A percentile compares a stretch with the other conserved stretches of the same genome.
phyloP scores from a whole-genome alignment of 129 eudicot genomes.

The Chrysanthemum lavandulifolium region DNA sequence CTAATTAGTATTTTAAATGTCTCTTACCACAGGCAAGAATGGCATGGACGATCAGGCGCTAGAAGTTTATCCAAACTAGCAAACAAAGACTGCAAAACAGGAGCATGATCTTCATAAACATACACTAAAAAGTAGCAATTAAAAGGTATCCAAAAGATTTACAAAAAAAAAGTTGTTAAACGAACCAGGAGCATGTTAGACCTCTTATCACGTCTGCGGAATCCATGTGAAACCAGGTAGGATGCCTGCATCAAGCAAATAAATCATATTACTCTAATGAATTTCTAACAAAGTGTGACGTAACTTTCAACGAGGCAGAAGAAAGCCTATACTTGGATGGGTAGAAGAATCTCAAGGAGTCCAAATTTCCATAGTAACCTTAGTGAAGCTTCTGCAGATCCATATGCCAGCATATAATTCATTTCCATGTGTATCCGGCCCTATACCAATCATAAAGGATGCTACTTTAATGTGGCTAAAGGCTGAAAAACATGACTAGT shows the following conservation, averaged over 20 bases:
- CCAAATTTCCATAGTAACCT: constrained; percentile 71
- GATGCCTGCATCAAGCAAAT: constrained; percentile 46
- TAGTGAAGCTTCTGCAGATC: constrained; percentile 72
- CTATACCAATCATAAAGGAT: constrained; percentile 30
- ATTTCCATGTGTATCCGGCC: constrained; percentile 65
- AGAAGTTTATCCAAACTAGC: constrained; percentile 61
- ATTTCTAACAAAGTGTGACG: neutral
- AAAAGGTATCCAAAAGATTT: neutral
- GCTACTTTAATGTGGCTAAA: constrained; percentile 4
- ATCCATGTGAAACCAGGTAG: constrained; percentile 60
- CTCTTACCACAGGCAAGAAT: constrained; percentile 66
- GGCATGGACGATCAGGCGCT: constrained; percentile 72
- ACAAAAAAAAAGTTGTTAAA: constrained; percentile 4
- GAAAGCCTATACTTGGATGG: constrained; percentile 50
- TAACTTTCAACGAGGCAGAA: neutral
- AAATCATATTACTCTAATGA: constrained; percentile 5
- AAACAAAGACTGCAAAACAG: constrained; percentile 56
- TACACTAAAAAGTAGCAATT: constrained; percentile 1
- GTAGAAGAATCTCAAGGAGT: constrained; percentile 70
- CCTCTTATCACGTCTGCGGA: constrained; percentile 60
- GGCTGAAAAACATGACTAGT: constrained; percentile 10
- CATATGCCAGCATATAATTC: constrained; percentile 75
- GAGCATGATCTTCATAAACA: constrained; percentile 4
- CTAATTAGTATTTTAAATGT: constrained; percentile 2
- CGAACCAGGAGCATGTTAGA: constrained; percentile 66